Evolutionary conservation across 2,329 filamentous ascomycete species (phyloP), one percentile per base, ranked within the genome.

Genomic region (Colletotrichum tabaci): DNA sequence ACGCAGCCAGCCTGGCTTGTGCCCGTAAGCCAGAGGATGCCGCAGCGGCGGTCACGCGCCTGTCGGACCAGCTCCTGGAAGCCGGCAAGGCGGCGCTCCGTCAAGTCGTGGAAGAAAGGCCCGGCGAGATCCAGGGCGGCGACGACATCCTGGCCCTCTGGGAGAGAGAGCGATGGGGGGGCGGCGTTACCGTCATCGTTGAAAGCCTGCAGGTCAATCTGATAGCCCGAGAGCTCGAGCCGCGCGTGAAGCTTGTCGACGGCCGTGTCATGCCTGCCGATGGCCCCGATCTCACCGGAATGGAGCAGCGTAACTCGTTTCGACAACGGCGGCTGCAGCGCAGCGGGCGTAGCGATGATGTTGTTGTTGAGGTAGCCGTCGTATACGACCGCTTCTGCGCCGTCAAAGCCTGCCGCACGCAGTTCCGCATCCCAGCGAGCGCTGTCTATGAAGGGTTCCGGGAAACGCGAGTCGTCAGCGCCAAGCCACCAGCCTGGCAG

Each of bases 401-500:
- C 77, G 1, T 46, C 44, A 67, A 80, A 81, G 0, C 78, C 78
- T 2, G 77, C 76, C 1, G 44, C 60, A 16, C 70, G 70, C 3
- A 82, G 70, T 12, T 79, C 76, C 3, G 30, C 13, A 8, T 77
- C 68, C 80, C 80, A 82, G 8, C 72, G 23, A 0, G 75, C 71
- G 0, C 67, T 44, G 0, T 70, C 50, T 16, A 80, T 65, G 26
- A 72, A 77, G 3, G 80, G 79, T 47, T 75, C 74, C 5, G 75
- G 62, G 4, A 53, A 13, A 7, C 80, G 75, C 9, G 67, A 74
- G n/a, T 81, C 79, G 0, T 75, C 74, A 7, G 60, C 67, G 8
- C 80, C 80, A 1, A 79, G 71, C 81, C 81, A 83, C 81, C 82
- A 83, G 10, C 77, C 79, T 0, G 77, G 69, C 6, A 80, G 71